Percentiles rank a stretch among this genome's conserved stretches.
Conservation (phyloP, 176 grass and related monocot species). For the Hsuehochloa calcarea region DNA sequence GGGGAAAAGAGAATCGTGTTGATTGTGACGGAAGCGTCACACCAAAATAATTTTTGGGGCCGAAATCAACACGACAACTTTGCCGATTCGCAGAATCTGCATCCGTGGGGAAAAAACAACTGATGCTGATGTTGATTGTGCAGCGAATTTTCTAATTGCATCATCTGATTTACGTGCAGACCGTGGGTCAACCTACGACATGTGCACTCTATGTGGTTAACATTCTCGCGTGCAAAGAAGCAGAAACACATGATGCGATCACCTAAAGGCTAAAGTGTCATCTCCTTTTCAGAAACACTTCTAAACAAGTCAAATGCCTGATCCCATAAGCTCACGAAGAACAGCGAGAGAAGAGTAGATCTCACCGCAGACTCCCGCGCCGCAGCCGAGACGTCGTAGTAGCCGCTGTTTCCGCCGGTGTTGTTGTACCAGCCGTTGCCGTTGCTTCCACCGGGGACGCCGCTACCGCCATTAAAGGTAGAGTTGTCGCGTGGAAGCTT, state of each 20-base stretch:
- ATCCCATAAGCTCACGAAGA: background rate
- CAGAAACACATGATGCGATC: slow-evolving; percentile 25
- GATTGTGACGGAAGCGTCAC: no score
- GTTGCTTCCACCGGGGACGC: slow-evolving; percentile 12
- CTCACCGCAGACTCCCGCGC: slow-evolving; percentile 3
- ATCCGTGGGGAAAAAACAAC: background rate
- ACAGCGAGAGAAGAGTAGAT: background rate
- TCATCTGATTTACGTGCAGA: background rate
- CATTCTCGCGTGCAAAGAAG: slow-evolving; percentile 24
- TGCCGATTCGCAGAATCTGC: background rate
- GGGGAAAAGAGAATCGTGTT: no score
- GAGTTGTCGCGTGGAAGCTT: slow-evolving; percentile 39
- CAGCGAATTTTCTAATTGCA: background rate
- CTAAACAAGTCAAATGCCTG: background rate
- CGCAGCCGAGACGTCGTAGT: slow-evolving; percentile 37
- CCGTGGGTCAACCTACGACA: slow-evolving; percentile 28
- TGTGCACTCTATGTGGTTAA: background rate
- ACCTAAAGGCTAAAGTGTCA: slow-evolving; percentile 2
- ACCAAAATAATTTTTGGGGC: background rate
- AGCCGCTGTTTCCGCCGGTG: slow-evolving; percentile 20
- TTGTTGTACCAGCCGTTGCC: background rate
- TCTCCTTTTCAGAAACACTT: background rate
- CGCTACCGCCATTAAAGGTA: background rate
- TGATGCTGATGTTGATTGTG: slow-evolving; percentile 3
- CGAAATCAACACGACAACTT: background rate